Evolutionary conservation across 805 yeast genomes (phyloP), one percentile per base, ranked within the genome.

Genomic region (Saccharomyces jurei): DNA sequence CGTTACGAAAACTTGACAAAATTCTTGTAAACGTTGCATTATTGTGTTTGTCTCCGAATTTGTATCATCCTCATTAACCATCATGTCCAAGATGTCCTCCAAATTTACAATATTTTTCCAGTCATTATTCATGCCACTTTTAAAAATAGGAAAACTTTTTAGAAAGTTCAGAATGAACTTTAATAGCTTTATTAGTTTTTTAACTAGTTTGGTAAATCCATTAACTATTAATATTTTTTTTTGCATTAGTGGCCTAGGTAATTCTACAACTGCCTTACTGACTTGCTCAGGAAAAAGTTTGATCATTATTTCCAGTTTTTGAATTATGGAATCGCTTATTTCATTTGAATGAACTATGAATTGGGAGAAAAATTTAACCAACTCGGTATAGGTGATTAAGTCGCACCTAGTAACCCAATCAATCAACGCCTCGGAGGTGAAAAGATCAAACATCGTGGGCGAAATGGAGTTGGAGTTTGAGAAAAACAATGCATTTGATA

Each of bases 321-420:
- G 66, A 31, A 81, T 64, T n/a, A 83, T 83, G 11, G 77, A 77
- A 1, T 71, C 71, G 2, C 90, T 88, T 4, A 85, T 77, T n/a
- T 70, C 72, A 53, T 72, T 69, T 32, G 56, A 55, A 56, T 82
- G 86, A 46, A 83, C 69, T 14, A 82, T 81, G 54, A 86, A 70
- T 28, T 83, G 84, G 3, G 84, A 77, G 57, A 89, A 69, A 78
- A 84, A 77, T 59, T 79, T 80, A 25, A 84, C 74, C 61, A 81
- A 69, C 32, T 75, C 74, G 54, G 67, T 66, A 69, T 84, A 87
- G 70, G 84, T 77, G n/a, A 79, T 72, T 56, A 77, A 62, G 66
- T 89, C 96, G 64, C 89, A 86, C 49, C 78, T 71, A 31, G 75
- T 61, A n/a, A 86, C 76, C 95, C 96, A 89, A 14, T 77, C 77